phyloP scores from a whole-genome alignment of 2,329 filamentous ascomycete species.

The Ceratocystis smalleyi region DNA sequence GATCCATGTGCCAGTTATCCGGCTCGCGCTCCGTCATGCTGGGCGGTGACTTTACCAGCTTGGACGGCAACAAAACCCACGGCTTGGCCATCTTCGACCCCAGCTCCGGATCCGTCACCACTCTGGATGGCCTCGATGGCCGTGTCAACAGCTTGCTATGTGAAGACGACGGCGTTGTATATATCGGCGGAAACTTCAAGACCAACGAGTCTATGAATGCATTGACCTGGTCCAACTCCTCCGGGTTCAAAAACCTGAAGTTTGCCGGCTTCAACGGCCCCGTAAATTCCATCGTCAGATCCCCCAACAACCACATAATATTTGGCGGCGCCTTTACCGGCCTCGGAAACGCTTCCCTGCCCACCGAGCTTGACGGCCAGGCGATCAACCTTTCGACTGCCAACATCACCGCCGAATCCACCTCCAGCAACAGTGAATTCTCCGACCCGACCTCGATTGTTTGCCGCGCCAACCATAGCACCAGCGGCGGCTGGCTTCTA shows the following conservation, averaged over 20 bases:
- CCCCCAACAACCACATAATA: slow-evolving; percentile 67
- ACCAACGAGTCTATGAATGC: slow-evolving; percentile 76
- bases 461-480: slow-evolving; percentile 52
- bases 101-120: slow-evolving; percentile 49
- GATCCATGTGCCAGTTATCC: slow-evolving; percentile 62
- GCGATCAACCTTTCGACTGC: slow-evolving; percentile 73
- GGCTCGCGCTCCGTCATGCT: slow-evolving; percentile 61
- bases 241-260: slow-evolving; percentile 63
- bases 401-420: slow-evolving; percentile 51
- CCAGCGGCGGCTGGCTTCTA: slow-evolving; percentile 66
- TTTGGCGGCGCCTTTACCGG: slow-evolving; percentile 87
- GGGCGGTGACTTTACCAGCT: slow-evolving; percentile 88
- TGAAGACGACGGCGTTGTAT: slow-evolving; percentile 65
- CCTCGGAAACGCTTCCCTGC: slow-evolving; percentile 58
- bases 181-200: slow-evolving; percentile 76
- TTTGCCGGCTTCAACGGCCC: slow-evolving; percentile 93
- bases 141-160: slow-evolving; percentile 72
- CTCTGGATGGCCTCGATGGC: slow-evolving; percentile 68
- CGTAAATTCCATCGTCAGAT: slow-evolving; percentile 69
- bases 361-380: slow-evolving; percentile 54
- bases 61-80: slow-evolving; percentile 59
- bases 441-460: slow-evolving; percentile 65
- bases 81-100: slow-evolving; percentile 73
- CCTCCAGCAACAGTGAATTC: slow-evolving; percentile 47
- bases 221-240: slow-evolving; percentile 56